A percentile compares a stretch with the other conserved stretches of the same genome.
Evolutionary conservation across 2,329 filamentous ascomycete genomes (phyloP).

Genomic region (Diplodia sapinea): DNA sequence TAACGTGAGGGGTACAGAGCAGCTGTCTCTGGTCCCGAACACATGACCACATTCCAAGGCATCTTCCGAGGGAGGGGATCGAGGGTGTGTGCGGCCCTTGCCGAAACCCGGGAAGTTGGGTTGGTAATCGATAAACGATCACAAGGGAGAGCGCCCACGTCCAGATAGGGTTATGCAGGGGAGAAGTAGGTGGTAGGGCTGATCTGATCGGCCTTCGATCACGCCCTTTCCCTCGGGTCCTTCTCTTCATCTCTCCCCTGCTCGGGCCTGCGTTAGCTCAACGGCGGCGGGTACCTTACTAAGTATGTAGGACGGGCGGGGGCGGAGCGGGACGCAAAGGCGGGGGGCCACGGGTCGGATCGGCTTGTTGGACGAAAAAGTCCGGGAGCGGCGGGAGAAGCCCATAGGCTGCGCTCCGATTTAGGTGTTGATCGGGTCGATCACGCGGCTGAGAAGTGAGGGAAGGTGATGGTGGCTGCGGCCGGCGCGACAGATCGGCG

Average conservation of each 20-base stretch:
- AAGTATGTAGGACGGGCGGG: neutral
- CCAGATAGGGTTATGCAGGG: neutral
- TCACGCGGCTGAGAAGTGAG: conserved; percentile 1
- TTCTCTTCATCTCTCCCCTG: neutral
- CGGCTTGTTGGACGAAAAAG: neutral
- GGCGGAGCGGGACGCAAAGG: neutral
- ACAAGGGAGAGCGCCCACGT: neutral
- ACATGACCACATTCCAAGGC: neutral
- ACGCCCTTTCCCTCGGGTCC: neutral
- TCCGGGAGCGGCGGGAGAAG: neutral
- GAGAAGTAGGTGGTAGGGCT: neutral
- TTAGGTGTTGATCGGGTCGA: neutral
- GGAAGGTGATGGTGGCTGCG: neutral
- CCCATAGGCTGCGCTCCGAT: neutral
- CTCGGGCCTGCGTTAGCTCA: neutral
- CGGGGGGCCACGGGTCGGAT: neutral
- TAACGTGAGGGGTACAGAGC: neutral
- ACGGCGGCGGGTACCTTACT: neutral
- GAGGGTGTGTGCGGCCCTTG: neutral
- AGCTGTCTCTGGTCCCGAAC: too few relatives aligned
- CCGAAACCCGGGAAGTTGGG: neutral
- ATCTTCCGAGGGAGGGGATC: neutral
- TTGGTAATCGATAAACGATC: neutral
- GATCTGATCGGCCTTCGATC: neutral
- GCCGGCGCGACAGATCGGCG: neutral